Base-by-base conservation (phyloP, 2,329 filamentous ascomycete species). In the Cytospora chrysosperma region DNA sequence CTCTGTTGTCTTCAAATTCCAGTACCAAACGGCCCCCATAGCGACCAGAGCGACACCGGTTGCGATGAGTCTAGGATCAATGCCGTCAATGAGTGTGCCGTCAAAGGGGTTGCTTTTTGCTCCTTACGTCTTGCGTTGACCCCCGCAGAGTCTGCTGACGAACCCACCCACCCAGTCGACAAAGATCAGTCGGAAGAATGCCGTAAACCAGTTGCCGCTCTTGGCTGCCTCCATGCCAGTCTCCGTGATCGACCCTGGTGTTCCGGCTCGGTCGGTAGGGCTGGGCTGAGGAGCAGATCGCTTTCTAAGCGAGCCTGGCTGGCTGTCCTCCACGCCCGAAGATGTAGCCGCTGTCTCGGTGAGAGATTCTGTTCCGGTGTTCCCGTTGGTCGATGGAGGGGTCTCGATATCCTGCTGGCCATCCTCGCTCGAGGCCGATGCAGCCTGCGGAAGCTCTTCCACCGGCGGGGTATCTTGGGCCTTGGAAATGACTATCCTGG, bases 141-240 rank as follows among this genome's bases (percentile, higher is more conserved):
- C 52, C 26, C 65, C 66, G 51, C 54, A 65, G 13, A 68, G 56
- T 49, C 62, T 63, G 26, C 43, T 56, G 30, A 68, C 56, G 54
- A 68, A 61, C 15, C 59, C 59, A 28, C 66, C 66, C 43, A 68
- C 59, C 59, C 65, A 63, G 30, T 67, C 62, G 55, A 68, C 63
- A 50, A 68, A 66, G 24, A 67, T 63, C 52, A 59, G 40, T 60
- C 65, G 57, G 52, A 68, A 65, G 32, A 68, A 68, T 27, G 66
- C 62, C 13, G 56, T 63, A 50, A 68, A 67, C 66, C 66, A 68
- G 37, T 66, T 66, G 21, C 65, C 65, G 27, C 30, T 64, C 47
- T 67, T 66, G 34, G 57, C 64, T 19, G 65, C 66, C 49, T 67
- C 60, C 40, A 50, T 59, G 19, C 62, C 62, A 50, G 61, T 37